These are phyloP conservation scores for Boechera retrofracta DNA, from an alignment of 345 rosid species.

Conservation along the genomic window DNA sequence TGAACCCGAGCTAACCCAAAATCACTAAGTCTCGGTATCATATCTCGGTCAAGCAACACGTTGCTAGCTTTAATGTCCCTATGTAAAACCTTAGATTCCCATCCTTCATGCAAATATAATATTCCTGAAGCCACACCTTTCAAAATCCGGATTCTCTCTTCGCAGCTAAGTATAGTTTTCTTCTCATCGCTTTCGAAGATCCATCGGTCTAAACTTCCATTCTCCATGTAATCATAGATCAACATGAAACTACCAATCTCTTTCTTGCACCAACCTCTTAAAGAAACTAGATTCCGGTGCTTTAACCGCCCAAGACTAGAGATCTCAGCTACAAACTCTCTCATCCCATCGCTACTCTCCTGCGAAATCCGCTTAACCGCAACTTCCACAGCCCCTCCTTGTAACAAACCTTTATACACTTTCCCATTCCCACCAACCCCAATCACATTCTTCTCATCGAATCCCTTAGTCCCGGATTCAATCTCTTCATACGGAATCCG, in stretches of 20 bases:
- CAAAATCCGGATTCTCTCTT: slow-evolving; percentile 60
- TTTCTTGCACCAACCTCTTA: slow-evolving; percentile 87
- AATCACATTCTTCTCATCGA: slow-evolving; percentile 69
- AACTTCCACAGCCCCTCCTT: slow-evolving; percentile 57
- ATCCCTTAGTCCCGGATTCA: slow-evolving; percentile 61
- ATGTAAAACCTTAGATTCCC: slow-evolving; percentile 76
- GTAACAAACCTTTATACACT: slow-evolving; percentile 74
- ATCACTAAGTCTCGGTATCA: slow-evolving; percentile 76
- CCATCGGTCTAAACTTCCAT: slow-evolving; percentile 72
- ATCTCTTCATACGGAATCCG: slow-evolving; percentile 63
- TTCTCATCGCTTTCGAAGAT: slow-evolving; percentile 53
- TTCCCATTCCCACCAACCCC: slow-evolving; percentile 84
- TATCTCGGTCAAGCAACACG: slow-evolving; percentile 72
- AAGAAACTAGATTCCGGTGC: slow-evolving; percentile 67
- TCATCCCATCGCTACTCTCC: slow-evolving; percentile 66
- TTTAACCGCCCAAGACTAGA: slow-evolving; percentile 76
- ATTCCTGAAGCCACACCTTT: slow-evolving; percentile 73
- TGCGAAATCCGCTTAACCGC: slow-evolving; percentile 76
- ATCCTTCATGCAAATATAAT: slow-evolving; percentile 73
- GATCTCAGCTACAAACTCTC: slow-evolving; percentile 75
- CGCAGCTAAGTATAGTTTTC: slow-evolving; percentile 48
- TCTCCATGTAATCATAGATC: slow-evolving; percentile 82
- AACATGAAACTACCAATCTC: slow-evolving; percentile 73
- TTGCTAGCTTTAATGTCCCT: slow-evolving; percentile 88
- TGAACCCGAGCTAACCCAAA: slow-evolving; percentile 81